Evolutionary conservation across 495 filamentous ascomycete genomes (phyloP).

Genomic region (Aspergillus nanangensis): DNA sequence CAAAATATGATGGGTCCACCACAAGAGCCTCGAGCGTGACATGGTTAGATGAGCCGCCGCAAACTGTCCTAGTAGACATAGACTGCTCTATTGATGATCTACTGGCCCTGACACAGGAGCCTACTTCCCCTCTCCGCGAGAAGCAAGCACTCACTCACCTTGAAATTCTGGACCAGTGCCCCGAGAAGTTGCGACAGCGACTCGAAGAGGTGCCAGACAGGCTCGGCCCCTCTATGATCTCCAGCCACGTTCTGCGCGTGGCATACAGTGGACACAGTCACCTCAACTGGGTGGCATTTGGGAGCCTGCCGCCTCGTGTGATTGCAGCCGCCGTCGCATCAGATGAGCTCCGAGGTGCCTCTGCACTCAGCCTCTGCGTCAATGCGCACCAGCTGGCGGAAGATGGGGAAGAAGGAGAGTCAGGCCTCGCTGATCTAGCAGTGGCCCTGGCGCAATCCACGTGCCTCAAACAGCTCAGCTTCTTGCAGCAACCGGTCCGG

Average conservation of each 20-base stretch:
- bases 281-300: slow-evolving; percentile 14
- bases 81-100: slow-evolving; percentile 16
- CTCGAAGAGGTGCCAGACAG: slow-evolving; percentile 9
- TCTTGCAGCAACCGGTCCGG: slow-evolving; percentile 10
- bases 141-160: slow-evolving; percentile 1
- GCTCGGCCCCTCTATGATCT: slow-evolving; percentile 10
- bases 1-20: too few relatives aligned
- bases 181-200: slow-evolving; percentile 11
- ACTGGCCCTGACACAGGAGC: slow-evolving; percentile 12
- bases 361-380: slow-evolving; percentile 16
- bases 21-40: neutral
- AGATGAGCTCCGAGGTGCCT: slow-evolving; percentile 8
- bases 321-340: slow-evolving; percentile 12
- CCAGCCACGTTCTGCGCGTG: slow-evolving; percentile 12
- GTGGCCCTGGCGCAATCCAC: slow-evolving; percentile 9
- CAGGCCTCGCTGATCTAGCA: slow-evolving; percentile 7
- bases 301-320: slow-evolving; percentile 7
- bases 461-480: slow-evolving; percentile 12
- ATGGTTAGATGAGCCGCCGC: neutral
- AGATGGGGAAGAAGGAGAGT: slow-evolving; percentile 3
- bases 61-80: neutral
- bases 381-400: slow-evolving; percentile 1
- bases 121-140: slow-evolving; percentile 1
- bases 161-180: slow-evolving; percentile 9
- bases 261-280: slow-evolving; percentile 9